A percentile compares a stretch with the other conserved stretches of the same genome.
Conservation (phyloP, 1,139 yeast genomes). For the Protomyces gravidus region DNA sequence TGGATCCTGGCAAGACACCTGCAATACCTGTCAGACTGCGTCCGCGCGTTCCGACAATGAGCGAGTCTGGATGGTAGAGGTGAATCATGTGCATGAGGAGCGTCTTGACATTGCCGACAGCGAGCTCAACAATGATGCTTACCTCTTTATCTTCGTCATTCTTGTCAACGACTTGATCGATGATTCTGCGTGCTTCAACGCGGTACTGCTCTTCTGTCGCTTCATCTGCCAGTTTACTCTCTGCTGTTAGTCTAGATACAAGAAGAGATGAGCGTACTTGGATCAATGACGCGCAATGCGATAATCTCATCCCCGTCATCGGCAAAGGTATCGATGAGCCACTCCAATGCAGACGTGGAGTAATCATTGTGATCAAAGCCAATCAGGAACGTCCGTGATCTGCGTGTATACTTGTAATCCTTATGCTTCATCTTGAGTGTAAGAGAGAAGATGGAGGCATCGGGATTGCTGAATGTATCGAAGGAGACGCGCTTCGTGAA, state of each 20-base stretch:
- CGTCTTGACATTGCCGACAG: conserved; percentile 59
- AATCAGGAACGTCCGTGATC: conserved; percentile 58
- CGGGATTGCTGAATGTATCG: conserved; percentile 50
- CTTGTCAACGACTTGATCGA: conserved; percentile 48
- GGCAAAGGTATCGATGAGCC: conserved; percentile 63
- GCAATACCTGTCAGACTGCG: conserved; percentile 47
- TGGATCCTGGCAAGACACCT: conserved; percentile 47
- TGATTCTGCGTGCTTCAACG: conserved; percentile 42
- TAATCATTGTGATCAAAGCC: conserved; percentile 59
- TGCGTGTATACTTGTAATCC: conserved; percentile 52
- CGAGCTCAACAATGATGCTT: conserved; percentile 56
- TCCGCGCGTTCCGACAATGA: conserved; percentile 60
- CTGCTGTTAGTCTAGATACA: background rate
- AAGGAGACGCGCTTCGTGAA: conserved; percentile 47
- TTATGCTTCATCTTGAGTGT: conserved; percentile 57
- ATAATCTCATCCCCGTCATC: conserved; percentile 36
- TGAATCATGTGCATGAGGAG: conserved; percentile 51
- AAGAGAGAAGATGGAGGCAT: conserved; percentile 45
- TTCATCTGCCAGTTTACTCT: conserved; percentile 33
- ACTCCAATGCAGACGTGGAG: conserved; percentile 57
- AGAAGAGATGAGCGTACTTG: conserved; percentile 31
- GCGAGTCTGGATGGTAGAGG: conserved; percentile 61
- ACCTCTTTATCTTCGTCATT: conserved; percentile 48
- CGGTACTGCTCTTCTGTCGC: conserved; percentile 40
- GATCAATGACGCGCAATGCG: conserved; percentile 44